Evolutionary conservation across 495 filamentous ascomycete species (phyloP).

Genomic region (Collariella sp.): DNA sequence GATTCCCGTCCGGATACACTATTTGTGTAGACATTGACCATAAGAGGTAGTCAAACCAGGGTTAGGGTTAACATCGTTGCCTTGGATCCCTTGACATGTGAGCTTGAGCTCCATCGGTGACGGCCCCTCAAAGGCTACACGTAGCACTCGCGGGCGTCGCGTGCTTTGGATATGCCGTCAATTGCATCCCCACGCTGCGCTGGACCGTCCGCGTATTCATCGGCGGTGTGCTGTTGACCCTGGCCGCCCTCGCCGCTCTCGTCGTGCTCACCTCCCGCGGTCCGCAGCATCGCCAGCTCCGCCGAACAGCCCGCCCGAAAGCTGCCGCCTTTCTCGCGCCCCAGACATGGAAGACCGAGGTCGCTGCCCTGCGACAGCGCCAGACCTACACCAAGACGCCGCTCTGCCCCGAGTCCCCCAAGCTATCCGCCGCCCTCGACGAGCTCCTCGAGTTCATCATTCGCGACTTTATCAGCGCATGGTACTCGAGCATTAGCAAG

Average conservation of each 20-base stretch:
- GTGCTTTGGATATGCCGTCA: conserved; percentile 64
- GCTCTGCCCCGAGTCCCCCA: conserved; percentile 68
- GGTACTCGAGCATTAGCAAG: conserved; percentile 80
- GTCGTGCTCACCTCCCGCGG: conserved; percentile 55
- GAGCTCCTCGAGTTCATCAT: conserved; percentile 66
- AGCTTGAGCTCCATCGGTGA: conserved; percentile 41
- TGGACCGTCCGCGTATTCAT: conserved; percentile 74
- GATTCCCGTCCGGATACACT: too few relatives aligned
- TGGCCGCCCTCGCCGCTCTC: conserved; percentile 46
- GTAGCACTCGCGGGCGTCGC: conserved; percentile 59
- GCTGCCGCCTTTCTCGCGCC: conserved; percentile 54
- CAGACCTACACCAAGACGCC: conserved; percentile 46
- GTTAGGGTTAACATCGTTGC: too few relatives aligned
- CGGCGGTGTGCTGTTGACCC: conserved; percentile 50
- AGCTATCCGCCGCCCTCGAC: conserved; percentile 74
- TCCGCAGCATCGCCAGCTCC: conserved; percentile 29
- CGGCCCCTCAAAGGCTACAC: conserved; percentile 73
- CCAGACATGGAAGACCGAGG: conserved; percentile 60
- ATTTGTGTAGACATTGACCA: too few relatives aligned
- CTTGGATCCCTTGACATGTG: too few relatives aligned
- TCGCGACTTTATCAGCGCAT: conserved; percentile 78
- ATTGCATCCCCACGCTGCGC: conserved; percentile 71
- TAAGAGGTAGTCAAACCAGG: too few relatives aligned
- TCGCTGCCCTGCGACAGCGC: conserved; percentile 46
- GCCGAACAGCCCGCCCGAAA: conserved; percentile 33